phyloP scores from a whole-genome alignment of 2,329 filamentous ascomycete genomes.

The Verticillium tricorpus region DNA sequence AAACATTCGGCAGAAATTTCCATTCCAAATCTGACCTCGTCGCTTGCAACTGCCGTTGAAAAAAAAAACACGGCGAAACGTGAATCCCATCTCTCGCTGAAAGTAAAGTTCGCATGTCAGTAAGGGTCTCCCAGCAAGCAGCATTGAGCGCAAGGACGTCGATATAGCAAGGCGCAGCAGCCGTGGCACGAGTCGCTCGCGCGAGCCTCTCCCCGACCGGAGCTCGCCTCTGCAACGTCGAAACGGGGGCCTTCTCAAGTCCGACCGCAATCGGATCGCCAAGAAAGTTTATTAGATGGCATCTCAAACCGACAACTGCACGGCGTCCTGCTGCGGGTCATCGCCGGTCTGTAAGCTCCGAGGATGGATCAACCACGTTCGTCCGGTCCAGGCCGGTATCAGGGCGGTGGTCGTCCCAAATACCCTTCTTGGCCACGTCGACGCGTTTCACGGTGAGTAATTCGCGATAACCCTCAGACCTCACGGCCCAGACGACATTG shows the following conservation, averaged over 20 bases:
- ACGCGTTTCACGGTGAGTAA: not conserved
- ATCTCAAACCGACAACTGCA: not conserved
- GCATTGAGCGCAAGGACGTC: no score
- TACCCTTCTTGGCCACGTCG: not conserved
- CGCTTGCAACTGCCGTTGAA: not conserved
- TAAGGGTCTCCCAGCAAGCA: no score
- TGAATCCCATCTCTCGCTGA: not conserved
- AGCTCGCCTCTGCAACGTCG: not conserved
- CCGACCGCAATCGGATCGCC: not conserved
- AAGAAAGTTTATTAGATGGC: not conserved
- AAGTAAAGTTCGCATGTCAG: no score
- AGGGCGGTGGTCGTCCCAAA: not conserved
- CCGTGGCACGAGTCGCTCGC: no score
- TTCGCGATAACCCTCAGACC: not conserved
- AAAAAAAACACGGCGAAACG: not conserved
- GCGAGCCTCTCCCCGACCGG: no score
- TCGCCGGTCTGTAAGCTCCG: not conserved
- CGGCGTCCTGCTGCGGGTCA: not conserved
- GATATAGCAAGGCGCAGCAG: no score
- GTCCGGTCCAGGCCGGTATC: not conserved
- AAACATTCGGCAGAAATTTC: not conserved
- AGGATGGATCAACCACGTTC: not conserved
- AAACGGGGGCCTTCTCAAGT: not conserved
- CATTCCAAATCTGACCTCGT: not conserved
- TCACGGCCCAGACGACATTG: not conserved